A percentile compares a stretch with the other conserved stretches of the same genome.
These are phyloP conservation scores for Lachancea sp. DNA, from an alignment of 805 yeast species.

Conservation along the genomic window DNA sequence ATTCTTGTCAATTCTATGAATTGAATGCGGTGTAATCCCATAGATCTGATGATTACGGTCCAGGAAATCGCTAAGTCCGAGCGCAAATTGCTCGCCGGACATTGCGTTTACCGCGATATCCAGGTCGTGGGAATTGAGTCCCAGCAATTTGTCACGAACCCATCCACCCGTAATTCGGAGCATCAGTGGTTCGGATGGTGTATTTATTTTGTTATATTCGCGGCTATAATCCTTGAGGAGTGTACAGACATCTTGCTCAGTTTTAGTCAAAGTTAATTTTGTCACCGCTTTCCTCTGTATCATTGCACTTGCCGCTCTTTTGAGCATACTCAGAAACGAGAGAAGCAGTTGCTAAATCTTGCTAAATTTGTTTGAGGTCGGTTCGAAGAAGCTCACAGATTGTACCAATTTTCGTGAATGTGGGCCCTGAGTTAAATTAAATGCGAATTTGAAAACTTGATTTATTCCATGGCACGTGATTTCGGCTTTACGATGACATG, in stretches of 20 bases:
- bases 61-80: conserved; percentile 49
- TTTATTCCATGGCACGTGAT: no score
- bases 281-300: conserved; percentile 8
- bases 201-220: conserved; percentile 18
- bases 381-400: no score
- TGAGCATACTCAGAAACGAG: conserved; percentile 1
- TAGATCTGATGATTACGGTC: conserved; percentile 29
- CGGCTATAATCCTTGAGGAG: conserved; percentile 28
- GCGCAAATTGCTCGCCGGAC: conserved; percentile 84
- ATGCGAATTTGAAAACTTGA: no score
- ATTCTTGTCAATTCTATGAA: conserved; percentile 82
- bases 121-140: conserved; percentile 73
- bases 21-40: conserved; percentile 35
- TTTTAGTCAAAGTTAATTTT: conserved; percentile 16
- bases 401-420: no score
- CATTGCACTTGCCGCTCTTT: conserved; percentile 4
- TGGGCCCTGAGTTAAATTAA: no score
- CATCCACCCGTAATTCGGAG: conserved; percentile 91
- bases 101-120: conserved; percentile 84
- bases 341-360: no score
- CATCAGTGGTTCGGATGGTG: conserved; percentile 17
- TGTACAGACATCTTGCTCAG: conserved; percentile 25
- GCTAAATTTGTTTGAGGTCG: no score
- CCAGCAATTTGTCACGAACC: conserved; percentile 92
- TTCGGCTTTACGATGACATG: no score